Evolutionary conservation across 75 land plant species (phyloP).

Genomic region (Pinus taeda): DNA sequence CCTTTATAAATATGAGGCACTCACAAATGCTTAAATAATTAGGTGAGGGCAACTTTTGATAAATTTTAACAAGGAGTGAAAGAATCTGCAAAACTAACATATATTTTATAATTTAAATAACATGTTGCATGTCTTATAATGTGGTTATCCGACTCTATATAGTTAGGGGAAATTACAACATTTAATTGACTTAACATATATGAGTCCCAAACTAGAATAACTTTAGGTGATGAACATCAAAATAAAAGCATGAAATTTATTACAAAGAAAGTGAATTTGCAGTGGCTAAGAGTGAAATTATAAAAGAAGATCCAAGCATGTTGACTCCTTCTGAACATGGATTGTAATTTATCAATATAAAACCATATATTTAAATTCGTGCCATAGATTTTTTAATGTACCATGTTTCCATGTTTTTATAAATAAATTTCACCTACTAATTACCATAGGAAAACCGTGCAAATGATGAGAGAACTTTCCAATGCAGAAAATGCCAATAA

Average conservation of each 20-base stretch:
- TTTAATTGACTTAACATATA: not conserved
- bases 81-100: slow-evolving; percentile 52
- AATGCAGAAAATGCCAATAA: too few species aligned
- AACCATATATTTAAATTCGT: too few species aligned
- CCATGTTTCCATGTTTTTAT: too few species aligned
- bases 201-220: not conserved
- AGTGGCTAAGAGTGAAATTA: not conserved
- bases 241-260: not conserved
- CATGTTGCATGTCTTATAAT: not conserved
- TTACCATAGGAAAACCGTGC: too few species aligned
- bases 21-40: slow-evolving; percentile 92
- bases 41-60: slow-evolving; percentile 70
- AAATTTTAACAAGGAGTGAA: slow-evolving; percentile 69
- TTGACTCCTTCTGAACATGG: too few species aligned
- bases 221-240: not conserved
- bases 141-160: not conserved
- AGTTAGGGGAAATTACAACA: not conserved
- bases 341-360: too few species aligned
- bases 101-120: not conserved
- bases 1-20: slow-evolving; percentile 59
- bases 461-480: too few species aligned
- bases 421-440: too few species aligned
- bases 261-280: not conserved
- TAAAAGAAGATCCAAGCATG: not conserved
- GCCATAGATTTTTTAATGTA: too few species aligned